Percentiles rank a stretch among this genome's conserved stretches.
phyloP scores from a whole-genome alignment of 306 rosid species.

The Biancaea sappan region DNA sequence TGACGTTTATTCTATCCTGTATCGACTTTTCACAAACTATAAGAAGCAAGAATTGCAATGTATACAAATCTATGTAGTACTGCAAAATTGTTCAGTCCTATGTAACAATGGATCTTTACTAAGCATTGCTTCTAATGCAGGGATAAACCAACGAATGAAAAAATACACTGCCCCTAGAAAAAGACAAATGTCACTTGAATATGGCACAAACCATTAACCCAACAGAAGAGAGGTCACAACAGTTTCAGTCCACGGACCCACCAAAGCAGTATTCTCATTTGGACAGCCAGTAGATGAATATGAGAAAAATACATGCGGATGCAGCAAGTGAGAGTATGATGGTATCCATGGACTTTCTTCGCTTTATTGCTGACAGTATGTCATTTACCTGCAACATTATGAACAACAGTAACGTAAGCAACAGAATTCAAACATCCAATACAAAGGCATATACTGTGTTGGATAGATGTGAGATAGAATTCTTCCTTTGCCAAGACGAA shows the following conservation, averaged over 20 bases:
- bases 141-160: slow-evolving; percentile 36
- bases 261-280: slow-evolving; percentile 53
- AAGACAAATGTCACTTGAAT: not conserved
- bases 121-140: slow-evolving; percentile 31
- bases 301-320: slow-evolving; percentile 84
- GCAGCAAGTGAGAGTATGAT: slow-evolving; percentile 85
- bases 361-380: slow-evolving; percentile 73
- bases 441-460: not conserved
- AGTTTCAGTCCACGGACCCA: slow-evolving; percentile 25
- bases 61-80: not conserved
- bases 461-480: not conserved
- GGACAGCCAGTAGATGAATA: slow-evolving; percentile 81
- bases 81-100: not conserved
- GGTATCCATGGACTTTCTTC: slow-evolving; percentile 90
- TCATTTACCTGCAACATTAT: slow-evolving; percentile 73
- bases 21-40: not conserved
- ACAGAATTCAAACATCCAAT: not conserved
- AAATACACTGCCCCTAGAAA: slow-evolving; percentile 35
- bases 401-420: not conserved
- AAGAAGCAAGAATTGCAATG: slow-evolving; percentile 19
- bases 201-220: slow-evolving; percentile 29
- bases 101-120: slow-evolving; percentile 25
- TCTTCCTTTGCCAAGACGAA: not conserved
- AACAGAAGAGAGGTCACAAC: slow-evolving; percentile 27
- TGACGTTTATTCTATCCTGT: no score